phyloP scores from a whole-genome alignment of 2,329 filamentous ascomycete genomes.

The Chrysoporthe cubensis region DNA sequence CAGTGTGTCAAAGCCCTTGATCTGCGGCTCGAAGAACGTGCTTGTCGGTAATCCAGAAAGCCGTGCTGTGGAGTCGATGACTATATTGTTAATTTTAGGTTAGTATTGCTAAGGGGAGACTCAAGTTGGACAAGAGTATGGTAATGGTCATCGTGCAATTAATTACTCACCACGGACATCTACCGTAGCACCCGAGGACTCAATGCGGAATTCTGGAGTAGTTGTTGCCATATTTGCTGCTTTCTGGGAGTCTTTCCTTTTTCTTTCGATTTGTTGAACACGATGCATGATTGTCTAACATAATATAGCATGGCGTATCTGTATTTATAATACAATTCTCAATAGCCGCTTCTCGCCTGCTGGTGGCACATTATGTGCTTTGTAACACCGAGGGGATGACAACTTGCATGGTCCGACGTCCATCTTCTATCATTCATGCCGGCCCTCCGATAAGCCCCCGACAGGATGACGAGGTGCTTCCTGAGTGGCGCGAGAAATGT shows the following conservation, averaged over 20 bases:
- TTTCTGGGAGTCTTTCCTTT: not conserved
- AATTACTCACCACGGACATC: slow-evolving; percentile 22
- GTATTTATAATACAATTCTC: too few species aligned
- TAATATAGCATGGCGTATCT: too few species aligned
- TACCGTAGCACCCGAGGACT: slow-evolving; percentile 18
- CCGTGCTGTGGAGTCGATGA: slow-evolving; percentile 23
- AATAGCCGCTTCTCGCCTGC: too few species aligned
- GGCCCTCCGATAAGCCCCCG: too few species aligned
- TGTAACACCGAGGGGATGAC: too few species aligned
- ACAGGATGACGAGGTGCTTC: too few species aligned
- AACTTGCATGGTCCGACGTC: not conserved
- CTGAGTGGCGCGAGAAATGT: not conserved
- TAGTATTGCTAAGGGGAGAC: too few species aligned
- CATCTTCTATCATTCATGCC: not conserved
- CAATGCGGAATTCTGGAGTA: slow-evolving; percentile 20
- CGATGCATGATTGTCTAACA: too few species aligned
- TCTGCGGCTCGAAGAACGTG: slow-evolving; percentile 29
- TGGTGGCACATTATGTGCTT: too few species aligned
- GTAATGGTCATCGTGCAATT: not conserved
- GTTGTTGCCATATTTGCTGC: slow-evolving; percentile 15
- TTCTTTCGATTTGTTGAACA: not conserved
- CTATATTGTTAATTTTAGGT: not conserved
- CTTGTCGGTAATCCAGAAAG: slow-evolving; percentile 5
- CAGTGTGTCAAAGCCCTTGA: slow-evolving; percentile 42
- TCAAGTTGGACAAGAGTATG: not conserved